phyloP scores from a whole-genome alignment of 2,329 filamentous ascomycete genomes.

The Trichoderma semiorbis region DNA sequence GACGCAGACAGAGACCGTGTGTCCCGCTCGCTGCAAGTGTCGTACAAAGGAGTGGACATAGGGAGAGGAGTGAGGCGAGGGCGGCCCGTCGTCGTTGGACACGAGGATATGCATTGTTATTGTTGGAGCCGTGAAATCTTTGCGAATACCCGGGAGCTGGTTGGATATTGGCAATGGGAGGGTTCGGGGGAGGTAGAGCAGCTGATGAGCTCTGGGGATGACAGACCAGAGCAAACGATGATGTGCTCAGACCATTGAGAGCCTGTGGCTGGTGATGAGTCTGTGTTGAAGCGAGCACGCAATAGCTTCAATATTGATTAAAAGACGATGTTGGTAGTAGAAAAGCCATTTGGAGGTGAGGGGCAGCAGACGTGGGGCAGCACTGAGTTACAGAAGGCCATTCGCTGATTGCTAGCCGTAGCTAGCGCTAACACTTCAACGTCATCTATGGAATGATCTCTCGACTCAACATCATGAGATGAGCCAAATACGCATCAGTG shows the following conservation, averaged over 20 bases:
- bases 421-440: neutral
- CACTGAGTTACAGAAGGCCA: neutral
- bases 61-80: slow-evolving; percentile 72
- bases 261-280: neutral
- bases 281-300: neutral
- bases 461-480: too few species aligned
- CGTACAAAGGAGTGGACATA: slow-evolving; percentile 74
- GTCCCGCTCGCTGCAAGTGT: slow-evolving; percentile 69
- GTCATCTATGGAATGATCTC: neutral
- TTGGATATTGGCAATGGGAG: neutral
- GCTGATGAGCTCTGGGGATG: neutral
- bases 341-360: neutral
- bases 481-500: neutral
- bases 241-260: neutral
- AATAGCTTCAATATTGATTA: neutral
- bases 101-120: slow-evolving; percentile 63
- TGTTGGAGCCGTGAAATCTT: slow-evolving; percentile 9
- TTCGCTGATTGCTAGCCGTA: neutral
- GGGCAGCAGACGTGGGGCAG: slow-evolving; percentile 16
- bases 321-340: neutral
- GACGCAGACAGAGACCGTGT: slow-evolving; percentile 86
- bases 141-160: neutral
- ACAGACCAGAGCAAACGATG: neutral
- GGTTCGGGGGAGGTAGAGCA: neutral
- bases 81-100: slow-evolving; percentile 79